These are phyloP conservation scores for Euphorbia celastroides DNA, from an alignment of 441 rosid species.

Conservation along the genomic window DNA sequence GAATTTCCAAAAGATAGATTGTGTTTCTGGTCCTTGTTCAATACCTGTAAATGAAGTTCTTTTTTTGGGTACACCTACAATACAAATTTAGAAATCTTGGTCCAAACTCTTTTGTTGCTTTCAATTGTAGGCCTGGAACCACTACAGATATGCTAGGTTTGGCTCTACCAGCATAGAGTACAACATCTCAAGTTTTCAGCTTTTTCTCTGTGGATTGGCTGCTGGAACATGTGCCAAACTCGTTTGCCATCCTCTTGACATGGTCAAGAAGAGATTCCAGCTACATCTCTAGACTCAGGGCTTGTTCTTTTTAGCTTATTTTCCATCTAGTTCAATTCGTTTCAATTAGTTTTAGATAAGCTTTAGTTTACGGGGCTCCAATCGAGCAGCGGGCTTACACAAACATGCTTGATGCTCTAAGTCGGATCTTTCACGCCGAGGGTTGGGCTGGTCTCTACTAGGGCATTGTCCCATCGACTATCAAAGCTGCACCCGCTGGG, in stretches of 20 bases:
- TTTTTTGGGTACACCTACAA: not conserved
- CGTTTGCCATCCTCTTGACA: too few relatives aligned
- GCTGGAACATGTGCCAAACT: too few relatives aligned
- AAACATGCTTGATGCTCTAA: slow-evolving; percentile 74
- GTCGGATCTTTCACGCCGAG: slow-evolving; percentile 49
- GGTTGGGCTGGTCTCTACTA: slow-evolving; percentile 95
- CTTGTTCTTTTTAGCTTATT: too few relatives aligned
- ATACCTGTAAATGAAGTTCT: not conserved
- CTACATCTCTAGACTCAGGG: slow-evolving; percentile 39
- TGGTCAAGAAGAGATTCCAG: slow-evolving; percentile 97
- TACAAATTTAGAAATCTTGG: not conserved
- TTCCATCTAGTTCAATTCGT: too few relatives aligned
- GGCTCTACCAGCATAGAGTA: slow-evolving; percentile 30
- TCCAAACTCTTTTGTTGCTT: not conserved
- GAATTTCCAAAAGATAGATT: not conserved
- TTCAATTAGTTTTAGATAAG: too few relatives aligned
- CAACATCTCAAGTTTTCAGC: slow-evolving; percentile 71
- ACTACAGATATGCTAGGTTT: slow-evolving; percentile 27
- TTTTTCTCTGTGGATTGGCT: too few relatives aligned
- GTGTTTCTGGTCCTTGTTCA: not conserved
- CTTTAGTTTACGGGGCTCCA: slow-evolving; percentile 91
- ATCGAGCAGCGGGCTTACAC: slow-evolving; percentile 63
- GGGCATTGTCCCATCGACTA: slow-evolving; percentile 89
- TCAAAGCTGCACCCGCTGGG: slow-evolving; percentile 98
- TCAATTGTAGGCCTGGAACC: slow-evolving; percentile 66